Evolutionary conservation across 805 yeast genomes (phyloP).

Genomic region (Hermanozyma aechmeae): DNA sequence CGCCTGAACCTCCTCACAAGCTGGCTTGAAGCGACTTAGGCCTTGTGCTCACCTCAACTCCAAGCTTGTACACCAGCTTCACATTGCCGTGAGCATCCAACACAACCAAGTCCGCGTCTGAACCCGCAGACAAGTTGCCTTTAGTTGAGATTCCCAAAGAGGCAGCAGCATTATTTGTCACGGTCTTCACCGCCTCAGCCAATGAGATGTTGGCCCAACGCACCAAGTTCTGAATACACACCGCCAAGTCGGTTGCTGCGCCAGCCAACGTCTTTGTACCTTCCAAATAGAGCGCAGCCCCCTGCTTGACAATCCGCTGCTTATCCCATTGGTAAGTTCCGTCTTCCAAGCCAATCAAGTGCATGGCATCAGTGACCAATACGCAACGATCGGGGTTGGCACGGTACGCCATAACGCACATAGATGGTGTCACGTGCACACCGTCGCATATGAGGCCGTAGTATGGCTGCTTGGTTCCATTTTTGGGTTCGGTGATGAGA

Average conservation of each 20-base stretch:
- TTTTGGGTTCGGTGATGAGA: conserved; percentile 23
- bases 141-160: conserved; percentile 35
- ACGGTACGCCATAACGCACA: conserved; percentile 40
- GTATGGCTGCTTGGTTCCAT: conserved; percentile 26
- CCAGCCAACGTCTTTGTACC: conserved; percentile 56
- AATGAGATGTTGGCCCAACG: conserved; percentile 40
- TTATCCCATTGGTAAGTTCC: conserved; percentile 48
- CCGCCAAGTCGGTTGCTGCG: conserved; percentile 46
- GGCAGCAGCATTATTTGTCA: conserved; percentile 46
- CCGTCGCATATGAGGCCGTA: conserved; percentile 52
- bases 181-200: conserved; percentile 46
- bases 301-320: conserved; percentile 39
- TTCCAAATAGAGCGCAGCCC: conserved; percentile 36
- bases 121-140: conserved; percentile 43
- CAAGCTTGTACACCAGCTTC: conserved; percentile 42
- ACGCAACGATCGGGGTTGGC: conserved; percentile 45
- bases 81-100: conserved; percentile 35
- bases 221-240: conserved; percentile 41
- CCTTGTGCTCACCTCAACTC: too few species aligned
- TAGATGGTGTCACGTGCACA: conserved; percentile 49
- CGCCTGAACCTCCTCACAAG: too few species aligned
- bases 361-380: conserved; percentile 53
- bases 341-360: conserved; percentile 45
- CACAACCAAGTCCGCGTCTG: conserved; percentile 50
- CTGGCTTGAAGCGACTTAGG: background rate